phyloP scores from a whole-genome alignment of 257 asterid genomes.

The Apocynum venetum region DNA sequence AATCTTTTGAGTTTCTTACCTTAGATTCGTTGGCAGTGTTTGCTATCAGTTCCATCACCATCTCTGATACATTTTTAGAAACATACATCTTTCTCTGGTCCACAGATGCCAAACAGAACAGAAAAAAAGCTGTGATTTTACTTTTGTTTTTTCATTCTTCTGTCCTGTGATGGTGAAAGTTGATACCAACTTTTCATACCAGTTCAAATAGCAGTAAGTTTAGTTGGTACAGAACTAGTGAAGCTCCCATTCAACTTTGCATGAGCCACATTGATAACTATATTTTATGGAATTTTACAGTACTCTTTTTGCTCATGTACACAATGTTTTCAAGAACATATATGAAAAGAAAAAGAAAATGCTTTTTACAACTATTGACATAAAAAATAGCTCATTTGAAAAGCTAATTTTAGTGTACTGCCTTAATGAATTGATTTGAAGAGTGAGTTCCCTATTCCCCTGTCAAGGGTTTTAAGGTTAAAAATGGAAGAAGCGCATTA shows the following conservation, averaged over 20 bases:
- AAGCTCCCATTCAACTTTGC: conserved; percentile 3
- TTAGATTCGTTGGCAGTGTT: conserved; percentile 9
- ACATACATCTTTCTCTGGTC: neutral
- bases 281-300: neutral
- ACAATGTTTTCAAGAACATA: neutral
- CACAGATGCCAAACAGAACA: neutral
- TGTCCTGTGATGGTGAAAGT: neutral
- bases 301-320: neutral
- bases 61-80: neutral
- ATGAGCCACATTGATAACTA: neutral
- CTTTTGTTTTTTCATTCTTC: neutral
- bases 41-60: neutral
- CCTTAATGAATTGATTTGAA: neutral
- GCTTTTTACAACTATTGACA: too few relatives aligned
- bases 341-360: too few relatives aligned
- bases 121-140: neutral
- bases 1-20: conserved; percentile 5
- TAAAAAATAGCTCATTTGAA: too few relatives aligned
- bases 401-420: too few relatives aligned
- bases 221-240: neutral
- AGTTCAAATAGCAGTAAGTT: neutral
- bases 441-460: neutral
- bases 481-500: neutral
- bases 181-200: neutral
- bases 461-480: neutral